Percentiles rank a stretch among this genome's conserved stretches.
Conservation (phyloP, 2,329 filamentous ascomycete species). For the Hypoxylon sp. region DNA sequence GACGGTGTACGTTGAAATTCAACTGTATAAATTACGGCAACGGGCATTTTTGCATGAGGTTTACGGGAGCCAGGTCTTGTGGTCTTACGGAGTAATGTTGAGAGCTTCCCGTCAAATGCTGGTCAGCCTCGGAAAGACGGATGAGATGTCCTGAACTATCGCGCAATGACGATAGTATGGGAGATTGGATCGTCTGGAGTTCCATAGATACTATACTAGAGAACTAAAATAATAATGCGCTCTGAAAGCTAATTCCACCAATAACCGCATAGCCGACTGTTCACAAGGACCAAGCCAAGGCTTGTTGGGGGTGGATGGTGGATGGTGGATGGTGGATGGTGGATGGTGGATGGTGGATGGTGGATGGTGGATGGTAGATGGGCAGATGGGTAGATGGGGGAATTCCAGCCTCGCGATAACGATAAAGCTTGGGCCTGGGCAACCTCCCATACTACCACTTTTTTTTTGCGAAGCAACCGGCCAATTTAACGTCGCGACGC, state of each 20-base stretch:
- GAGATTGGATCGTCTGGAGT: slow-evolving; percentile 28
- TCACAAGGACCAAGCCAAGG: neutral
- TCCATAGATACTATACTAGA: slow-evolving; percentile 26
- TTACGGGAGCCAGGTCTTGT: slow-evolving; percentile 18
- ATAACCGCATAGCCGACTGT: neutral
- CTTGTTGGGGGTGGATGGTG: neutral
- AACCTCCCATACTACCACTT: slow-evolving; percentile 9
- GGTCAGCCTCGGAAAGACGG: slow-evolving; percentile 20
- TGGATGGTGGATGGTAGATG: neutral
- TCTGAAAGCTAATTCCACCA: slow-evolving; percentile 9
- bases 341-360: too few relatives aligned
- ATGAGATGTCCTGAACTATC: neutral
- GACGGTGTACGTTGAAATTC: slow-evolving; percentile 26
- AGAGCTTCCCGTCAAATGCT: slow-evolving; percentile 27
- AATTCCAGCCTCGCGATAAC: slow-evolving; percentile 9
- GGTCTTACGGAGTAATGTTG: slow-evolving; percentile 30
- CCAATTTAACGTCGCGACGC: slow-evolving; percentile 28
- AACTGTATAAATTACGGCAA: slow-evolving; percentile 46
- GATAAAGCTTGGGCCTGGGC: slow-evolving; percentile 28
- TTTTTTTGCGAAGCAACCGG: slow-evolving; percentile 29
- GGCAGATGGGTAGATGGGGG: too few relatives aligned
- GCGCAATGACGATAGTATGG: slow-evolving; percentile 9
- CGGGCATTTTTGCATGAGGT: slow-evolving; percentile 41
- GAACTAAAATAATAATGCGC: slow-evolving; percentile 24
- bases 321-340: neutral